Conservation (phyloP, 1,284 basidiomycete genomes). For the Wolfiporia cocos region DNA sequence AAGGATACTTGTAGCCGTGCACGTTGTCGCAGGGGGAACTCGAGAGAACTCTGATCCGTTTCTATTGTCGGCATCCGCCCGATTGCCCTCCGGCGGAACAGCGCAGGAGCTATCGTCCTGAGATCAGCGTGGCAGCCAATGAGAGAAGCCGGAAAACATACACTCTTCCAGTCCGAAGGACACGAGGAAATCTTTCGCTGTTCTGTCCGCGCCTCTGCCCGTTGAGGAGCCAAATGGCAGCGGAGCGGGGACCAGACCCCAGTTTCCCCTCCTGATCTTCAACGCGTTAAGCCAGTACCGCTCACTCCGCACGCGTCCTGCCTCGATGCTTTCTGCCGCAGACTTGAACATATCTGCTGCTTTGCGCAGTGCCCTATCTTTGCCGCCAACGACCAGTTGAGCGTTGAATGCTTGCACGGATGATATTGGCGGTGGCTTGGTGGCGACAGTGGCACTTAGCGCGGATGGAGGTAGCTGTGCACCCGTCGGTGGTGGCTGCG, state of each 20-base stretch:
- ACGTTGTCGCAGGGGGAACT: constrained; percentile 57
- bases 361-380: constrained; percentile 69
- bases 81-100: constrained; percentile 58
- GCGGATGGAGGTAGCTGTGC: constrained; percentile 28
- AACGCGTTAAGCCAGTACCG: constrained; percentile 77
- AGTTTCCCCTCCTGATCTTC: constrained; percentile 65
- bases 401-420: constrained; percentile 73
- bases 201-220: constrained; percentile 70
- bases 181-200: constrained; percentile 72
- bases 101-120: constrained; percentile 58
- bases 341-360: constrained; percentile 63
- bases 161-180: constrained; percentile 77
- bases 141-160: constrained; percentile 23
- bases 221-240: constrained; percentile 59
- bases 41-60: constrained; percentile 35
- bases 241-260: constrained; percentile 72
- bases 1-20: constrained; percentile 56
- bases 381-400: constrained; percentile 67
- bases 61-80: constrained; percentile 56
- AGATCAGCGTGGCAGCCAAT: constrained; percentile 6
- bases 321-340: constrained; percentile 64
- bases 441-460: constrained; percentile 58
- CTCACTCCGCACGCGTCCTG: constrained; percentile 51
- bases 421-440: constrained; percentile 53
- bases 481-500: constrained; percentile 14